Percentiles rank a stretch among this genome's conserved stretches.
Conservation (phyloP, 1,284 basidiomycete species). For the Sporisorium sorghi region DNA sequence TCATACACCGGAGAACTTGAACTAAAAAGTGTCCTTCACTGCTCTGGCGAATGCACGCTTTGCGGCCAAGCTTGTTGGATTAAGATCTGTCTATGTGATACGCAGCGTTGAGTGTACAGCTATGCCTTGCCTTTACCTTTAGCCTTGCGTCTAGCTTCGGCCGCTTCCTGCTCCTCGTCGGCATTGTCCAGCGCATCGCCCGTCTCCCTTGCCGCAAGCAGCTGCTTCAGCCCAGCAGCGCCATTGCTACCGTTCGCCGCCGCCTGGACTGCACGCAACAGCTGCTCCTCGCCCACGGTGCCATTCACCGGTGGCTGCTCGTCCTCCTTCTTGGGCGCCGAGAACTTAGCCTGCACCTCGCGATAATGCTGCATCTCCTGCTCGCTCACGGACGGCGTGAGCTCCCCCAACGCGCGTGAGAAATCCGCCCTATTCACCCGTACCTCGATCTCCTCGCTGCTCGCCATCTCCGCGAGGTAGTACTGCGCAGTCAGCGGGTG, state of each 20-base stretch:
- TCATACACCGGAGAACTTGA: no score
- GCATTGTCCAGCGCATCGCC: not conserved
- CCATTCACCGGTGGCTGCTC: no score
- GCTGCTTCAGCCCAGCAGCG: conserved; percentile 10
- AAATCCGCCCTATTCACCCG: conserved; percentile 83
- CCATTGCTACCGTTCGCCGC: conserved; percentile 7
- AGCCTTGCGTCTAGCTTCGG: conserved; percentile 15
- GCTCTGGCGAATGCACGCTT: no score
- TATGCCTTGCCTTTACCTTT: conserved; percentile 37
- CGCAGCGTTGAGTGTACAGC: no score
- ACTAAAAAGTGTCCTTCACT: no score
- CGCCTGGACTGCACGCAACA: conserved; percentile 17
- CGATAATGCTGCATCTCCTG: conserved; percentile 90
- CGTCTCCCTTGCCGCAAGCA: conserved; percentile 2
- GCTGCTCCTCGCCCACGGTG: conserved; percentile 15
- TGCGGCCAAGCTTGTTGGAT: no score
- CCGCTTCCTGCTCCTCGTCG: conserved; percentile 4
- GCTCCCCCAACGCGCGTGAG: conserved; percentile 77
- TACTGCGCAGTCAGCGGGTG: conserved; percentile 88
- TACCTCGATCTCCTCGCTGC: conserved; percentile 79
- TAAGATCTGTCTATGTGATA: no score
- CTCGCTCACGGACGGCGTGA: conserved; percentile 88
- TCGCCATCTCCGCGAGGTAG: conserved; percentile 87
- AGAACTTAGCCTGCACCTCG: conserved; percentile 79
- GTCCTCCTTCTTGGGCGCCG: conserved; percentile 37